A percentile compares a stretch with the other conserved stretches of the same genome.
Conservation (phyloP, 805 yeast species). For the Saccharomycopsis javanensis region DNA sequence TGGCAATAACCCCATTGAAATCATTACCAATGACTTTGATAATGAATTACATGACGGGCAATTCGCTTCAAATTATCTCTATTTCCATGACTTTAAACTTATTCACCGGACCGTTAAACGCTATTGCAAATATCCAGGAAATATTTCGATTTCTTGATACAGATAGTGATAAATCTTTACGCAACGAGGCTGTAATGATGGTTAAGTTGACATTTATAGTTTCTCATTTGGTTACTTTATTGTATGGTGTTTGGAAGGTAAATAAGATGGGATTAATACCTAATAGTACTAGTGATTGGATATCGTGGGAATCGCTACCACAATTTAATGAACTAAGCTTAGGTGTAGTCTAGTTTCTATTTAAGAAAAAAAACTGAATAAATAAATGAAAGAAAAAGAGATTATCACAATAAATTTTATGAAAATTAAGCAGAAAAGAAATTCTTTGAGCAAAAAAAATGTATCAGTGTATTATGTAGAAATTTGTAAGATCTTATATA, state of each 20-base stretch:
- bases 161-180: constrained; percentile 31
- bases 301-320: constrained; percentile 58
- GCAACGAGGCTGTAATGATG: constrained; percentile 23
- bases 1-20: constrained; percentile 76
- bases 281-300: constrained; percentile 81
- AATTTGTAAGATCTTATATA: no score
- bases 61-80: constrained; percentile 80
- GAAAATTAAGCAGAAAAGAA: no score
- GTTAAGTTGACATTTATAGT: constrained; percentile 41
- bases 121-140: constrained; percentile 47
- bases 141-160: constrained; percentile 35
- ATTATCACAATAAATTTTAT: no score
- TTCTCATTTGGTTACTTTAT: constrained; percentile 46
- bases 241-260: constrained; percentile 76
- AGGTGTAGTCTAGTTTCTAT: constrained; percentile 4
- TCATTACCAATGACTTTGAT: constrained; percentile 80
- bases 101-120: constrained; percentile 66
- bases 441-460: no score
- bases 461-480: no score
- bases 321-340: constrained; percentile 6
- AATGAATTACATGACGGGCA: constrained; percentile 91
- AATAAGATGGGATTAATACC: constrained; percentile 88
- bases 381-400: no score
- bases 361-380: not conserved
- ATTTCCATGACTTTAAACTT: constrained; percentile 83